Evolutionary conservation across 2,329 filamentous ascomycete genomes (phyloP), one percentile per base, ranked within the genome.

Genomic region (Eurotiales sp.): DNA sequence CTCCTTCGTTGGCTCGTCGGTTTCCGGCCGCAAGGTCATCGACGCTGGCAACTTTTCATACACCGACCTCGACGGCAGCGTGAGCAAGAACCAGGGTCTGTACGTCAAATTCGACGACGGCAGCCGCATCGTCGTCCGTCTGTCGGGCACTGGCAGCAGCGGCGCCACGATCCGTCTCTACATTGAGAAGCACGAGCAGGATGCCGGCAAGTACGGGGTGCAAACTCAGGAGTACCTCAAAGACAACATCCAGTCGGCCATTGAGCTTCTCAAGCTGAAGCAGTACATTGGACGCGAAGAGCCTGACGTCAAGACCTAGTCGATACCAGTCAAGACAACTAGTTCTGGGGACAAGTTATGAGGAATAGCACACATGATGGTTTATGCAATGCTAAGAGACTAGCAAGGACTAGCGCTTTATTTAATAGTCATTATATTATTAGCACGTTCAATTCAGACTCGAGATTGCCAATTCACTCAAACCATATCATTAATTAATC

Each of bases 21-120:
- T 97, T 61, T 80, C 81, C 58, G 89, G 88, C 58, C 88, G 87
- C 69, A 95, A 90, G 65, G 90, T 96, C 39, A 77, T 84, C 45
- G 88, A 95, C 63, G 92, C 91, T 6, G 93, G 91, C 59, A 91
- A 99, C 80, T 99, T 99, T 73, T 90, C 89, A 27, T 99, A 99
- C 81, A 97, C 90, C 8, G 93, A 99, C 67, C 85, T 99, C n/a
- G 93, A 99, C 65, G 93, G 92, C 56, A 96, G 90, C 59, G 89
- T 97, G 50, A 87, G 90, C 65, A 89, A 90, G 69, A 95, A 96
- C 78, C 93, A 99, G 77, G 93, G 93, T 59, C 84, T 99, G 61
- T 99, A 88, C 68, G 88, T 91, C 69, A 88, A 88, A 72, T 97
- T 97, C 73, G 90, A 90, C 50, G 91, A 95, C 53, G 92, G 92